A percentile compares a stretch with the other conserved stretches of the same genome.
These are phyloP conservation scores for Lodderomyces margitis DNA, from an alignment of 1,139 yeast genomes.

Conservation along the genomic window DNA sequence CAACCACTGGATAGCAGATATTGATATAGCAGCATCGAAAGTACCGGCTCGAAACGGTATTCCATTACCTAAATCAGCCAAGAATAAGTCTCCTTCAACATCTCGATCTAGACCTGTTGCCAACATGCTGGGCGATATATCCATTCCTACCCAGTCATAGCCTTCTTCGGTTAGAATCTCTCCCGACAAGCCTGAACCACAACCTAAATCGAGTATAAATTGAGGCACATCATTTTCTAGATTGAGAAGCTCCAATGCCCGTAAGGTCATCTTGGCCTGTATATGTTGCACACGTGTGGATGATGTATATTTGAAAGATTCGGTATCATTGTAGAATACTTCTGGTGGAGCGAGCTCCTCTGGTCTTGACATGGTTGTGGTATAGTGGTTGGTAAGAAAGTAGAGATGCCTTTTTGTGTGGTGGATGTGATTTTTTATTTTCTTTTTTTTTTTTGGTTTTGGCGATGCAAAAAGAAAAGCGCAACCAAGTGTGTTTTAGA, in stretches of 20 bases:
- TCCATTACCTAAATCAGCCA: constrained; percentile 92
- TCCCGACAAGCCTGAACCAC: constrained; percentile 96
- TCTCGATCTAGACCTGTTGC: constrained; percentile 92
- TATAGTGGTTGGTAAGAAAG: background rate
- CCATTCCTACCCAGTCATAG: constrained; percentile 95
- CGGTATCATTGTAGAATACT: constrained; percentile 86
- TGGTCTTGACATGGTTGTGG: constrained; percentile 93
- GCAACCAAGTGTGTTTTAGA: background rate
- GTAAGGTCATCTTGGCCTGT: constrained; percentile 94
- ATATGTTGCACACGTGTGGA: constrained; percentile 97
- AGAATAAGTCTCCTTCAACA: constrained; percentile 87
- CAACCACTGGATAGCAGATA: constrained; percentile 96
- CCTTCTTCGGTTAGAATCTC: constrained; percentile 94
- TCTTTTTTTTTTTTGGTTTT: too few relatives aligned
- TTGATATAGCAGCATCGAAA: constrained; percentile 94
- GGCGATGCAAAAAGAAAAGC: constrained; percentile 5
- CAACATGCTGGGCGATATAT: constrained; percentile 92
- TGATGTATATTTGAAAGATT: constrained; percentile 84
- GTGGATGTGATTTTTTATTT: too few relatives aligned
- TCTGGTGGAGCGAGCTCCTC: constrained; percentile 98
- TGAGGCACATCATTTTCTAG: constrained; percentile 62
- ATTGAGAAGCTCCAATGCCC: constrained; percentile 86
- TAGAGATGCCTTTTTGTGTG: too few relatives aligned
- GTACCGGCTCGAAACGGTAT: constrained; percentile 95
- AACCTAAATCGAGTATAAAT: constrained; percentile 85